phyloP scores from a whole-genome alignment of 2,329 filamentous ascomycete species.

The Fusarium dlaminii region DNA sequence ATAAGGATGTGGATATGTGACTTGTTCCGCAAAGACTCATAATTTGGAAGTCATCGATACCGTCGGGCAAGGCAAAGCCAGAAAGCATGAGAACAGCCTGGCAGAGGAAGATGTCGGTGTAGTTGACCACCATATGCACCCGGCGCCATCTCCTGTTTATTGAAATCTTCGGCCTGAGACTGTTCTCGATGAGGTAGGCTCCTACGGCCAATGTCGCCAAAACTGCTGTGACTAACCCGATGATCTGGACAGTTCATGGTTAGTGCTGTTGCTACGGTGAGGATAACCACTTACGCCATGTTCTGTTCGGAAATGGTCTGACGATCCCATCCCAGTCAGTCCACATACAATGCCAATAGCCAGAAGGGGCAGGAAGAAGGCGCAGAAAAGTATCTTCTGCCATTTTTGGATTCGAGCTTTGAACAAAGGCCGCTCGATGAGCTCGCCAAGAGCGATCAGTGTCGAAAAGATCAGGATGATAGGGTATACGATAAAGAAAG shows the following conservation, averaged over 20 bases:
- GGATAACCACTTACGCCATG: neutral
- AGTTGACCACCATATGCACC: neutral
- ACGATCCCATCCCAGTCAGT: neutral
- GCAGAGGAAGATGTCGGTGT: neutral
- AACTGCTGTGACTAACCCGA: fast-evolving
- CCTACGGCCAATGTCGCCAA: neutral
- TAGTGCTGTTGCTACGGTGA: too few species aligned
- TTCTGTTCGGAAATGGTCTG: neutral
- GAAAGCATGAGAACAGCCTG: neutral
- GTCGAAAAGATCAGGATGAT: neutral
- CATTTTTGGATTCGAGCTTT: neutral
- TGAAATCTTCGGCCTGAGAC: neutral
- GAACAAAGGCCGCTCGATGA: neutral
- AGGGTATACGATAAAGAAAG: neutral
- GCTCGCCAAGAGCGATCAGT: neutral
- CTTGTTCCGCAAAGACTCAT: neutral
- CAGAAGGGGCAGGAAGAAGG: neutral
- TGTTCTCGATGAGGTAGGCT: neutral
- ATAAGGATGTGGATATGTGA: neutral
- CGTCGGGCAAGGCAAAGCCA: neutral
- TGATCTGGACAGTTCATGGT: neutral
- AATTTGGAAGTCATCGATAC: neutral
- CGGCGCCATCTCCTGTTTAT: neutral
- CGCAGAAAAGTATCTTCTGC: neutral
- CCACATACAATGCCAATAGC: neutral